These are phyloP conservation scores for Canavalia ensiformis DNA, from an alignment of 306 rosid genomes.

Conservation along the genomic window DNA sequence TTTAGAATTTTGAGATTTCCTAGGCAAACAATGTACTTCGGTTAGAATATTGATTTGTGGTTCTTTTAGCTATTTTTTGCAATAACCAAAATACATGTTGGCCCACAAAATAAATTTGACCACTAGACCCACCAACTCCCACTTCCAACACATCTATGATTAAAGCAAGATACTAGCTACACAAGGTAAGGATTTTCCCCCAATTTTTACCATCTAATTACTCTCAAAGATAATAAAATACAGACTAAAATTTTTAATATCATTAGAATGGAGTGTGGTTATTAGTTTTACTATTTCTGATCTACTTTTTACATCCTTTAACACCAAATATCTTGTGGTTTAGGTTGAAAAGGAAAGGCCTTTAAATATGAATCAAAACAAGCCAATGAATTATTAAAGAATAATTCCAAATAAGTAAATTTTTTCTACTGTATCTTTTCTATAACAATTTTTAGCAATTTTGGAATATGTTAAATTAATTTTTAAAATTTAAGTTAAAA, in stretches of 20 bases:
- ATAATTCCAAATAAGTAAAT: too few species aligned
- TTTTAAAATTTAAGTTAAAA: too few species aligned
- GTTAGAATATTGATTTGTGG: conserved; percentile 2
- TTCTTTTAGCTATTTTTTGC: neutral
- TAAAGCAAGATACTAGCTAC: conserved; percentile 36
- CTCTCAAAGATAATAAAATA: neutral
- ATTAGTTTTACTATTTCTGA: conserved; percentile 33
- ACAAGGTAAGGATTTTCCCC: neutral
- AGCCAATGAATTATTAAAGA: neutral
- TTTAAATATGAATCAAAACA: neutral
- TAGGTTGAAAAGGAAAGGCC: conserved; percentile 50
- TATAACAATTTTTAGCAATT: too few species aligned
- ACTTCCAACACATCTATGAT: conserved; percentile 54
- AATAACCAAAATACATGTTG: conserved; percentile 41
- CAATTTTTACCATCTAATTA: neutral
- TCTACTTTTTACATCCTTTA: conserved; percentile 41
- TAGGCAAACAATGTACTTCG: neutral
- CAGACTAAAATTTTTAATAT: conserved; percentile 5
- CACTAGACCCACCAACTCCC: conserved; percentile 55
- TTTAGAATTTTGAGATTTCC: neutral
- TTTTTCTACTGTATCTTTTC: too few species aligned
- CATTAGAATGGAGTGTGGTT: conserved; percentile 23
- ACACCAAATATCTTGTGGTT: conserved; percentile 51
- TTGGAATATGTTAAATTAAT: too few species aligned
- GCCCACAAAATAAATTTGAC: conserved; percentile 60